Percentiles rank a stretch among this genome's conserved stretches.
phyloP scores from a whole-genome alignment of 2,329 filamentous ascomycete genomes.

The Monilinia fructicola region DNA sequence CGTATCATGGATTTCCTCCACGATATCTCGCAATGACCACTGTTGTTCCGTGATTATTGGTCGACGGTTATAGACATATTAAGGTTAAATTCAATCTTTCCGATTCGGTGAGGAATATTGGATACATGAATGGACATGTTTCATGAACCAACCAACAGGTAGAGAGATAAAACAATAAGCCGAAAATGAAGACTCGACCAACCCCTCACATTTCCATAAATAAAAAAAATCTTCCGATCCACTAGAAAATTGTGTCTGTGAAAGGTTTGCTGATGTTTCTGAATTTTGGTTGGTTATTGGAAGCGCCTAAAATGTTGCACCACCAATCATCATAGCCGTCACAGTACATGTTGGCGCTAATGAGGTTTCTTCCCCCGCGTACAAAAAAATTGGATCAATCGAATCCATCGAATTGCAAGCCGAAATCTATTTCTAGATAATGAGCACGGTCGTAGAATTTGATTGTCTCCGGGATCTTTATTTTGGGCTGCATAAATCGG shows the following conservation, averaged over 20 bases:
- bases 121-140: constrained; percentile 12
- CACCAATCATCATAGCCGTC: constrained; percentile 20
- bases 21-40: background rate
- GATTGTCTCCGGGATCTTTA: constrained; percentile 19
- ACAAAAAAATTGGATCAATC: constrained; percentile 18
- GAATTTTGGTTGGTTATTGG: constrained; percentile 18
- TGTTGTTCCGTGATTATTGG: constrained; percentile 5
- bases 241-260: constrained; percentile 8
- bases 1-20: background rate
- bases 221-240: constrained; percentile 14
- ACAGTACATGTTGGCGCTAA: constrained; percentile 24
- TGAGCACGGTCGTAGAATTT: constrained; percentile 13
- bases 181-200: background rate
- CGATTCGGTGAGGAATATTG: constrained; percentile 6
- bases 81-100: constrained; percentile 12
- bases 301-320: constrained; percentile 12
- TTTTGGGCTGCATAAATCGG: constrained; percentile 22
- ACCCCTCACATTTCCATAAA: constrained; percentile 20
- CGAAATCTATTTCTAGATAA: constrained; percentile 22
- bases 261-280: background rate
- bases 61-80: background rate
- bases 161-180: constrained; percentile 6
- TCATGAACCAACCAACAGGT: constrained; percentile 16
- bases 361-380: constrained; percentile 23
- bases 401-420: constrained; percentile 13